Evolutionary conservation across 1,284 basidiomycete genomes (phyloP).

Genomic region (Tilletiopsis washingtonensis): DNA sequence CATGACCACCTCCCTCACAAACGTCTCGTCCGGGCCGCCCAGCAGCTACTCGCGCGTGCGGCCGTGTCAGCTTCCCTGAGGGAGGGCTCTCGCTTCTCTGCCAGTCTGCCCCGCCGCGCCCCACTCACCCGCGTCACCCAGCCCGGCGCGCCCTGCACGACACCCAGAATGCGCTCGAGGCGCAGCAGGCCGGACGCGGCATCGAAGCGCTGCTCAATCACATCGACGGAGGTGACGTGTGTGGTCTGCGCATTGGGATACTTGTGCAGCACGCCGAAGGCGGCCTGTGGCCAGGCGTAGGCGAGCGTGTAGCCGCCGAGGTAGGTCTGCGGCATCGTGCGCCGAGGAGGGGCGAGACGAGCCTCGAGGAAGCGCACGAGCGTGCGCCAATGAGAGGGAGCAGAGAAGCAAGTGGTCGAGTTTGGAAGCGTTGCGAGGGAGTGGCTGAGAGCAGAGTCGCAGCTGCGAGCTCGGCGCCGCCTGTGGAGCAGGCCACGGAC

Average conservation of each 20-base stretch:
- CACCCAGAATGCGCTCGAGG: conserved; percentile 74
- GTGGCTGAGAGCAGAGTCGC: no score
- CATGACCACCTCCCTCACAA: conserved; percentile 83
- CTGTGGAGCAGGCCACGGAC: no score
- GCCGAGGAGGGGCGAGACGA: not conserved
- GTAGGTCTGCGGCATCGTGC: conserved; percentile 9
- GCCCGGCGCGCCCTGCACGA: conserved; percentile 71
- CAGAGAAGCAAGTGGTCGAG: no score
- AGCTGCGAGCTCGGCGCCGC: no score
- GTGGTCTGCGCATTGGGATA: conserved; percentile 89
- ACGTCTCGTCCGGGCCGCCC: conserved; percentile 82
- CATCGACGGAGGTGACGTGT: conserved; percentile 85
- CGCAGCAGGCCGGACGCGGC: conserved; percentile 74
- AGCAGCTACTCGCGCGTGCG: conserved; percentile 68
- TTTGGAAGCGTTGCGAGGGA: no score
- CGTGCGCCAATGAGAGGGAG: no score
- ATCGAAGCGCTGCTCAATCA: conserved; percentile 66
- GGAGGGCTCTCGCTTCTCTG: conserved; percentile 70
- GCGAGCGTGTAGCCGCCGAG: conserved; percentile 5
- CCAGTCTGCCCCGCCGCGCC: conserved; percentile 75
- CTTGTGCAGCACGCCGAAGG: conserved; percentile 68
- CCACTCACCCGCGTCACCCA: conserved; percentile 72
- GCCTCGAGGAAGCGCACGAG: no score
- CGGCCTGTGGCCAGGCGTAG: conserved; percentile 9
- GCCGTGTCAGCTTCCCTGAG: no score